Evolutionary conservation across 2,329 filamentous ascomycete genomes (phyloP).

Genomic region (Botrytis squamosa): DNA sequence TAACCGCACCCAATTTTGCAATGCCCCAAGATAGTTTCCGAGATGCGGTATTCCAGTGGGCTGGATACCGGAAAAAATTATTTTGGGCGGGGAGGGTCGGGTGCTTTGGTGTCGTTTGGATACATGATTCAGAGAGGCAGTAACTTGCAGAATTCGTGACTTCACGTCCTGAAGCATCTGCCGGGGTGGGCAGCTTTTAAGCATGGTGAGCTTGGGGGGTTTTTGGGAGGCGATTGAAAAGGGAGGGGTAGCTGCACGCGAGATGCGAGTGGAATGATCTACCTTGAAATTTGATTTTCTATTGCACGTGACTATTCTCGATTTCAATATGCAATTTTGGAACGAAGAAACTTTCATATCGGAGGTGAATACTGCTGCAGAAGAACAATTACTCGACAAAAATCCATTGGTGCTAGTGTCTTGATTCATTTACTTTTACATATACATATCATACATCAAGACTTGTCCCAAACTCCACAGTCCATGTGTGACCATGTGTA

Average conservation of each 20-base stretch:
- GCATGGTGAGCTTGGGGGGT: background rate
- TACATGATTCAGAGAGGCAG: background rate
- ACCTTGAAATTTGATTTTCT: background rate
- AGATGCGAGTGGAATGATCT: background rate
- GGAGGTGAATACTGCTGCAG: background rate
- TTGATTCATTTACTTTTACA: constrained; percentile 16
- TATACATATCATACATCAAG: constrained; percentile 17
- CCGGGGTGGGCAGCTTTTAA: background rate
- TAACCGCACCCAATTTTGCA: constrained; percentile 80
- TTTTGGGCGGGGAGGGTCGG: constrained; percentile 26
- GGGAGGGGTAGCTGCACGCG: background rate
- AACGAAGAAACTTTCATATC: background rate
- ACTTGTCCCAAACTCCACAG: background rate
- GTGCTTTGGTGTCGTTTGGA: background rate
- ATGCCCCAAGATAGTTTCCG: constrained; percentile 90
- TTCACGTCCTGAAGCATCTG: constrained; percentile 18
- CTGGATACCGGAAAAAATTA: constrained; percentile 95
- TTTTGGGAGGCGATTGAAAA: background rate
- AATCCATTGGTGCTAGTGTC: background rate
- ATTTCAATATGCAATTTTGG: background rate
- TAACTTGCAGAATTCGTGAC: constrained; percentile 12
- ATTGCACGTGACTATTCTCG: constrained; percentile 6
- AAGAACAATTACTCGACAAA: background rate
- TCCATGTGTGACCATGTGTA: constrained; percentile 8
- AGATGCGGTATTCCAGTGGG: constrained; percentile 92